Conservation (phyloP, 495 filamentous ascomycete genomes). For the Neurospora hispaniola region DNA sequence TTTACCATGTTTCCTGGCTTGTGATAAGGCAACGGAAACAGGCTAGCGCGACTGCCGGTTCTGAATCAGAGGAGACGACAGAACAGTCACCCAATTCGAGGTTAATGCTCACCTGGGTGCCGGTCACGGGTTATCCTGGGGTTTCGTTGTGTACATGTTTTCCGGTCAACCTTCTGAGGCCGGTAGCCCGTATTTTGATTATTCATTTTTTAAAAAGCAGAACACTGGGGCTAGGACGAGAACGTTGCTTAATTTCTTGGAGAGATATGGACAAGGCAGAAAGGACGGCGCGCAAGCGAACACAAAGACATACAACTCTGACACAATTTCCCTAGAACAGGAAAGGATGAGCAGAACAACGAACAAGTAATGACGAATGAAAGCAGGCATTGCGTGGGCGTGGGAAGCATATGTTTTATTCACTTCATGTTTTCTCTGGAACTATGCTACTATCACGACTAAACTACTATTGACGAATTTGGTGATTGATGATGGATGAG, state of each 20-base stretch:
- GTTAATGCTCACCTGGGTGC: not conserved
- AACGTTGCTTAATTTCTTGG: not conserved
- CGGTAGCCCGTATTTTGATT: not conserved
- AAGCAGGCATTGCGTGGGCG: not conserved
- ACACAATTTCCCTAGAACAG: not conserved
- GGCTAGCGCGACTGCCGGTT: not conserved
- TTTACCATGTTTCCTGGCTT: not conserved
- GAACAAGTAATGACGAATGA: not conserved
- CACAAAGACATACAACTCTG: not conserved
- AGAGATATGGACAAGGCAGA: not conserved
- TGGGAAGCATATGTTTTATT: not conserved
- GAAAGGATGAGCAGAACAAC: not conserved
- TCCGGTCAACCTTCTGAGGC: not conserved
- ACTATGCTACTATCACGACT: not conserved
- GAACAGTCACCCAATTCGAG: not conserved
- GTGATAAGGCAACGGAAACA: not conserved
- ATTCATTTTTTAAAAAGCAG: not conserved
- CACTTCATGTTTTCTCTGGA: not conserved
- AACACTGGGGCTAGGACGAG: not conserved
- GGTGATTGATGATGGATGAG: not conserved
- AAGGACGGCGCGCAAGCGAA: not conserved
- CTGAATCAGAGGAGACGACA: not conserved
- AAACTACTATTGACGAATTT: not conserved
- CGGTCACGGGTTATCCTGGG: not conserved
- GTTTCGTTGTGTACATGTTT: not conserved